phyloP scores from a whole-genome alignment of 2,329 filamentous ascomycete genomes.

The Monilinia aucupariae region DNA sequence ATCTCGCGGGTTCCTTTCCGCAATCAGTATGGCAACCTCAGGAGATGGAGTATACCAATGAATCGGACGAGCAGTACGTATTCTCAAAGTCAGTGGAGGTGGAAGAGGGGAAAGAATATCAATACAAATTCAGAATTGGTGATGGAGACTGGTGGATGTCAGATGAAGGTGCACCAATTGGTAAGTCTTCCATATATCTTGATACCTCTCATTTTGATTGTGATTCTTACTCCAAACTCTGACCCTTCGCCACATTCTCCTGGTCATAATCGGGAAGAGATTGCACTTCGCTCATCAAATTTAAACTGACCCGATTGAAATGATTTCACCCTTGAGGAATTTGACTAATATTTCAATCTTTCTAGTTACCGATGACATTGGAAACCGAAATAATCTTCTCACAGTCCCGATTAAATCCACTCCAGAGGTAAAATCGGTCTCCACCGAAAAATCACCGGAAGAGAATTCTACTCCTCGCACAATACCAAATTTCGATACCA shows the following conservation, averaged over 20 bases:
- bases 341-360: slow-evolving; percentile 11
- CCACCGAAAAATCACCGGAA: slow-evolving; percentile 6
- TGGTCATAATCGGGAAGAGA: neutral
- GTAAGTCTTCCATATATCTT: slow-evolving; percentile 39
- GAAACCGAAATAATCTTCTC: slow-evolving; percentile 50
- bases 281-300: neutral
- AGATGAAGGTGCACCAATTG: slow-evolving; percentile 55
- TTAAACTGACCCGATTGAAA: neutral
- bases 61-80: slow-evolving; percentile 44
- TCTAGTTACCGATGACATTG: slow-evolving; percentile 45
- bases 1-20: slow-evolving; percentile 63
- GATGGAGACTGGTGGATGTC: slow-evolving; percentile 64
- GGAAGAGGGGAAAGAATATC: slow-evolving; percentile 53
- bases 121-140: slow-evolving; percentile 71
- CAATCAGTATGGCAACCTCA: slow-evolving; percentile 59
- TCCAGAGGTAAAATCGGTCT: slow-evolving; percentile 8
- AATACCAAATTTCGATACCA: neutral
- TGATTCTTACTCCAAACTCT: neutral
- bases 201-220: neutral
- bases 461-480: slow-evolving; percentile 10
- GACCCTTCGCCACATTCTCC: neutral
- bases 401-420: slow-evolving; percentile 30
- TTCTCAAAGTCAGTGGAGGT: slow-evolving; percentile 54
- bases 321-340: neutral
- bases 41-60: slow-evolving; percentile 56